Base-by-base conservation (phyloP, 139 green algal genomes). In the Volvox reticuliferus region DNA sequence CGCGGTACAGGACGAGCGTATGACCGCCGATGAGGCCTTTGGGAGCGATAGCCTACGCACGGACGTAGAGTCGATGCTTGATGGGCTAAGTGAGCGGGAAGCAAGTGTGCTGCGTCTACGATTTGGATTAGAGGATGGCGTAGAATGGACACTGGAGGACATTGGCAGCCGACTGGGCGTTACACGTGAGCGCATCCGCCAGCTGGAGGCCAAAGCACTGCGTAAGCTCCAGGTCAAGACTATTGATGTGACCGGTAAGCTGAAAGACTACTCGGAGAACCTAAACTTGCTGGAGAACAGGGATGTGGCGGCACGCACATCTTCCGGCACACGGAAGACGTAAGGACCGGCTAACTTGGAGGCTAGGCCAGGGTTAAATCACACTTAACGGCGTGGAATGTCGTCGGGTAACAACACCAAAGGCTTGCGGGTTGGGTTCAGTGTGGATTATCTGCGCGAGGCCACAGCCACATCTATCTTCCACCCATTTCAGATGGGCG, bases 111-210 rank as follows among this genome's bases (percentile, higher is more conserved):
- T 99, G 75, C 93, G 96, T 30, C 94, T 99, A 93, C 96, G 98
- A 21, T 99, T 98, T 92, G 98, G 98, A 1, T 94, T 99, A 77
- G 96, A 97, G 36, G 92, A 96, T 73, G 93, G 92, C 18, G 32
- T 79, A 6, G 96, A 96, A 88, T 93, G 93, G 75, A 99, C 98
- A 13, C 94, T 99, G 83, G 97, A 99, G 91, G 97, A 99, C 65
- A 96, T 98, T 89, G 97, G 95, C 12, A n/a, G 50, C 1, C 21
- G 79, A 21, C 95, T 96, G 90, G 82, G 96, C 76, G 94, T 99
- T 18, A 99, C 98, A 20, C 95, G 98, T n/a, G 98, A 99, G 96
- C 96, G 98, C 76, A 98, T 99, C 61, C 95, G 98, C n/a, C 98
- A 99, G 96, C 98, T 99, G 79, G 98, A 99, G 93, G 94, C 95